Evolutionary conservation across 768 basidiomycete species (phyloP).

Genomic region (Polyporus arcularius): DNA sequence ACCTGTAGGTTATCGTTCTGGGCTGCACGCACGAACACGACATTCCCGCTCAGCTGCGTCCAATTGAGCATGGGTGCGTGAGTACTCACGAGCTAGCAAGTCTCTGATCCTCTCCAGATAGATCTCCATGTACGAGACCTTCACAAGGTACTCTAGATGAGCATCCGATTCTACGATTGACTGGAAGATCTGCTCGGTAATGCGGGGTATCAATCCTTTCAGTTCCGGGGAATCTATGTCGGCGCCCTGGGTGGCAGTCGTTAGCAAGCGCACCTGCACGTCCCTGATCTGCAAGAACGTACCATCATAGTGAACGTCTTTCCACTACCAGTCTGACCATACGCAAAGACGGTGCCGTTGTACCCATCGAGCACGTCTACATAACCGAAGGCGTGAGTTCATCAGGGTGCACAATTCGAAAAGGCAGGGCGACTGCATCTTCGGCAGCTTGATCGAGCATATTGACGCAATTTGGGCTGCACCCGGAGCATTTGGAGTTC

Average conservation of each 20-base stretch:
- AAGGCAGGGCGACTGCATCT: neutral
- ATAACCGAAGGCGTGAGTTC: neutral
- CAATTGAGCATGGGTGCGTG: neutral
- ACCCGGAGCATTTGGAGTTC: neutral
- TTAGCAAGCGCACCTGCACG: conserved; percentile 17
- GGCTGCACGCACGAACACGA: conserved; percentile 43
- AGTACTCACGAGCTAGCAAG: conserved; percentile 84
- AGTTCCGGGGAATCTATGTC: conserved; percentile 94
- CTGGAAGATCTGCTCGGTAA: conserved; percentile 98
- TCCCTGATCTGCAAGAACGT: conserved; percentile 22
- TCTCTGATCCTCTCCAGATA: conserved; percentile 96
- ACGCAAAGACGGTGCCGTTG: conserved; percentile 93
- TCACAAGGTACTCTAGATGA: conserved; percentile 96
- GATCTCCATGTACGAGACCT: conserved; percentile 99
- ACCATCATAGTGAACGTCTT: conserved; percentile 99
- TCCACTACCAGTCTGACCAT: conserved; percentile 86
- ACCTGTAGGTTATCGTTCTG: conserved; percentile 98
- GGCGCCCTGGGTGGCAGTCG: conserved; percentile 65
- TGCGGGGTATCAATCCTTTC: conserved; percentile 96
- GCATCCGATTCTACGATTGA: conserved; percentile 95
- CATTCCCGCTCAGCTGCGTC: neutral
- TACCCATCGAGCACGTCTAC: conserved; percentile 97
- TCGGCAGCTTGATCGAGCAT: neutral
- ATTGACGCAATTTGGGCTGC: neutral
- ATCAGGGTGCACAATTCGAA: neutral